These are phyloP conservation scores for Lupinus albus DNA, from an alignment of 306 rosid genomes.

Conservation along the genomic window DNA sequence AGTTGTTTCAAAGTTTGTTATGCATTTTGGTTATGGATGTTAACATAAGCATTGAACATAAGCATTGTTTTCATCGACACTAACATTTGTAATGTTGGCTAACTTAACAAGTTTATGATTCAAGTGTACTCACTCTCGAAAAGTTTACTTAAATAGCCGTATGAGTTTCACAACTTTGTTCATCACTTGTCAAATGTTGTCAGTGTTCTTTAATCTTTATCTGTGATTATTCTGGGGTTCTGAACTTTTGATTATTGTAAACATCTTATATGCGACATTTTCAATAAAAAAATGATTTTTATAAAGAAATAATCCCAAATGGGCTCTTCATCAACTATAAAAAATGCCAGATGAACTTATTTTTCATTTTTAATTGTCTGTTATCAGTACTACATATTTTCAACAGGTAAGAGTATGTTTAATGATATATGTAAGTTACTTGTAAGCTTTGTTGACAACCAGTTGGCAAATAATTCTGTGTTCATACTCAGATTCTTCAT, in stretches of 20 bases:
- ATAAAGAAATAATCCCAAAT: too few species aligned
- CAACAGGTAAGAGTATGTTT: not conserved
- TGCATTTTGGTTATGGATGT: not conserved
- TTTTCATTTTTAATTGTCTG: conserved; percentile 14
- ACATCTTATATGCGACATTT: too few species aligned
- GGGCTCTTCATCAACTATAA: too few species aligned
- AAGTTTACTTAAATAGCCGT: not conserved
- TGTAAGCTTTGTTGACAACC: not conserved
- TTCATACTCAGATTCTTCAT: conserved; percentile 7
- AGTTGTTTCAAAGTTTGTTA: conserved; percentile 9
- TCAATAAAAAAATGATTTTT: too few species aligned
- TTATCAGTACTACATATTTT: conserved; percentile 8
- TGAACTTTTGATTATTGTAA: too few species aligned
- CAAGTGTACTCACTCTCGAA: not conserved
- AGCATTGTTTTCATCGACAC: not conserved
- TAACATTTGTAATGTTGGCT: not conserved
- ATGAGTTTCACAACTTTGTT: not conserved
- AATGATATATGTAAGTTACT: not conserved
- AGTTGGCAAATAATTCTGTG: conserved; percentile 5
- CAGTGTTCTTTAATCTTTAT: not conserved
- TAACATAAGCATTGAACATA: not conserved
- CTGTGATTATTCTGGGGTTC: too few species aligned
- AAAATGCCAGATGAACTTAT: not conserved
- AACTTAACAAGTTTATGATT: not conserved
- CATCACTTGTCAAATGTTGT: not conserved